Evolutionary conservation across 768 basidiomycete species (phyloP), one percentile per base, ranked within the genome.

Genomic region (Lyophyllum decastes): DNA sequence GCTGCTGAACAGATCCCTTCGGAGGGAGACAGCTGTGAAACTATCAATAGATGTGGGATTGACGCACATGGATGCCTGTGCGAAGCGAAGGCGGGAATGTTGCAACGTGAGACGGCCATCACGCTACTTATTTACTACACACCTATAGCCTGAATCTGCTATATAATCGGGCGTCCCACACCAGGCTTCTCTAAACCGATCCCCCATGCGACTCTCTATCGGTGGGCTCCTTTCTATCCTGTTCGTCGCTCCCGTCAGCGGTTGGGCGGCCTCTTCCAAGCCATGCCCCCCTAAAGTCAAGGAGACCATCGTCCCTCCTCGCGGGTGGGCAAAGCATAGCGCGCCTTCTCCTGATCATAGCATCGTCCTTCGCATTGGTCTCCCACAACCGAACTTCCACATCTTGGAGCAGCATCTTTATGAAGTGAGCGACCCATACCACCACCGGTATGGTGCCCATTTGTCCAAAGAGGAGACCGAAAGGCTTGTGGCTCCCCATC

Each of bases 401-500:
- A 65, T 69, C 24, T 66, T 87, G 53, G 83, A 86, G 64, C 68
- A 78, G 35, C 79, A 82, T 45, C 68, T 87, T 4, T 81, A 74
- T 66, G 81, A 86, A 67, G 73, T 85, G n/a, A 85, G 83, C 63
- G 75, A 86, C 64, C 86, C 85, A 0, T 68, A 68, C 45, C 84
- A 86, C 55, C 59, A 66, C 26, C 81, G 81, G 34, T 86, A 85
- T 62, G 85, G 84, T 0, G 72, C 76, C 19, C 76, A 84, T 66
- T 70, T 91, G 40, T 80, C 86, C 55, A 87, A 87, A 68, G 83
- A 81, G 53, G 82, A 90, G 60, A 85, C 87, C 2, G 86, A 89
- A 45, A 75, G 65, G 1, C 72, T 89, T 45, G 78, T 89, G 51
- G 76, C 83, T 19, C 90, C 89, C 2, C 77, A 80, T 61, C 73